Base-by-base conservation (phyloP, 257 asterid genomes). In the Solanum phureja region DNA sequence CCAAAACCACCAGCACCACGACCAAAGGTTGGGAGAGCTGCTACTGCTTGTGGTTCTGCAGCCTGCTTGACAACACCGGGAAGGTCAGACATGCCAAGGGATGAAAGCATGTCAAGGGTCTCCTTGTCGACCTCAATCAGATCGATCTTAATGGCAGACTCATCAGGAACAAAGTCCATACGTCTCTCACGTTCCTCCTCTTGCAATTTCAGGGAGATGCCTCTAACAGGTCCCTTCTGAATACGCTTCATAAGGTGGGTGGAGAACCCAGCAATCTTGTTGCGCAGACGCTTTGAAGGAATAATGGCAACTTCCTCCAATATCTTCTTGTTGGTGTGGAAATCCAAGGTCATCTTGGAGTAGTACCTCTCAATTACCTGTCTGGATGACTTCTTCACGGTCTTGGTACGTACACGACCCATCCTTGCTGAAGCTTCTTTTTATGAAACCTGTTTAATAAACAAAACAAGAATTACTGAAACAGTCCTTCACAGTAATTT, bases 361-460 rank as follows among this genome's bases (percentile, higher is more conserved):
- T 91, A 93, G 83, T 93, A 90, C 86, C 88, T 87, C 82, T 93
- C 95, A 37, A 93, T 93, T 71, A 93, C 92, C 86, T 89, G 94
- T 40, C 95, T 87, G 6, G 95, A 93, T 24, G 94, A 89, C 88
- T 91, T 93, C 94, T 91, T 91, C 87, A 92, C 92, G 0, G 94
- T 92, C 88, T 92, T 92, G 58, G 94, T 92, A 2, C 94, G 89
- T 1, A 92, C 93, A 27, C 93, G 95, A 49, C 95, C 95, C 95
- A 92, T 92, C 86, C 88, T 86, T 11, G 37, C 79, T 19, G 69
- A 31, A 10, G 18, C 86, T 82, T 29, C 86, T 3, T 82, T 5
- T 11, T 31, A 10, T 6, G 31, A 82, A 31, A 35, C 86, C 86
- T 82, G 86, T 10, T 18, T 3, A 29, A 49, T 29, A 29, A 29